Percentiles rank a stretch among this genome's conserved stretches.
These are phyloP conservation scores for Wickerhamiella infanticola DNA, from an alignment of 1,139 yeast species.

Conservation along the genomic window DNA sequence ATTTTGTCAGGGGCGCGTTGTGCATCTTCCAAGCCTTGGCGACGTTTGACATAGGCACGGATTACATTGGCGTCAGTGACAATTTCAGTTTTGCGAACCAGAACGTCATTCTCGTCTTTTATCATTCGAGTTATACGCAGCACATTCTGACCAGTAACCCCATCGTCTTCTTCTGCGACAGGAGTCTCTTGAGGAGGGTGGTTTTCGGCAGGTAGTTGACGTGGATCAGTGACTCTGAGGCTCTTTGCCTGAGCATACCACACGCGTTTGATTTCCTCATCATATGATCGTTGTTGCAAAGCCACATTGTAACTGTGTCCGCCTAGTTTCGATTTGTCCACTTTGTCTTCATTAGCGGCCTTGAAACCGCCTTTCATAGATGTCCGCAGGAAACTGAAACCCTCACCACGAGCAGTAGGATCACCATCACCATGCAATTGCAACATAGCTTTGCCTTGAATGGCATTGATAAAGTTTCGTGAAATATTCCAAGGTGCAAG, in stretches of 20 bases:
- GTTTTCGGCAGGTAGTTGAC: constrained; percentile 11
- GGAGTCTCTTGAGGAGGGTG: constrained; percentile 3
- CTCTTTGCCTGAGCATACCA: constrained; percentile 79
- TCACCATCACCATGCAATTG: constrained; percentile 96
- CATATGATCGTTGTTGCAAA: constrained; percentile 81
- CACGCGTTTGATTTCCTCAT: constrained; percentile 73
- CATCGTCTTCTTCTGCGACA: constrained; percentile 6
- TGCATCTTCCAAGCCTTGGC: constrained; percentile 60
- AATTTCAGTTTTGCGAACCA: constrained; percentile 67
- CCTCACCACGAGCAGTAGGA: constrained; percentile 84
- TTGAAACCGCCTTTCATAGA: constrained; percentile 92
- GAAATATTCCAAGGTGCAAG: constrained; percentile 90
- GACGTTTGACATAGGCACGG: constrained; percentile 66
- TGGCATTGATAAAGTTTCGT: constrained; percentile 78
- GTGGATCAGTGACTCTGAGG: constrained; percentile 30
- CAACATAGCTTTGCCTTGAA: constrained; percentile 93
- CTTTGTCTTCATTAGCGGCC: constrained; percentile 34
- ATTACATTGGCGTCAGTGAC: constrained; percentile 77
- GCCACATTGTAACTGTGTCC: constrained; percentile 69
- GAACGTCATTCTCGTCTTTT: constrained; percentile 70
- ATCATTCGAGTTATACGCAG: constrained; percentile 66
- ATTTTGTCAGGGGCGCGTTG: constrained; percentile 51
- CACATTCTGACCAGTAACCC: constrained; percentile 24
- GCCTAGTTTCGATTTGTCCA: constrained; percentile 33
- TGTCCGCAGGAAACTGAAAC: constrained; percentile 75